Conservation (phyloP, 73 alveolate genomes). For the Strombidium stylifer region DNA sequence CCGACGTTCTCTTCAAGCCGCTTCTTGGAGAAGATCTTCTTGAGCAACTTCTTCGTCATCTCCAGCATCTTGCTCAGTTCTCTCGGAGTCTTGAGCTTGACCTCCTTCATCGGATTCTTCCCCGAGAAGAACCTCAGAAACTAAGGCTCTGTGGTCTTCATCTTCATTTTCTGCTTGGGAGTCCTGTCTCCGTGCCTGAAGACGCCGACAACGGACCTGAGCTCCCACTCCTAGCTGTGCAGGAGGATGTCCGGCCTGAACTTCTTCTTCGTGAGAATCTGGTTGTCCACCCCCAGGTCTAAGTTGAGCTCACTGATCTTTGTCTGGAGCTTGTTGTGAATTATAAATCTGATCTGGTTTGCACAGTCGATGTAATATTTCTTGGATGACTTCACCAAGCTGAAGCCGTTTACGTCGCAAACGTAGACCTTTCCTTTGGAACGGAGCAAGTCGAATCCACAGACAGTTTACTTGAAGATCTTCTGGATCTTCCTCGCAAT, state of each 20-base stretch:
- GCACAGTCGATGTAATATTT: conserved; percentile 52
- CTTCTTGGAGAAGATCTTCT: conserved; percentile 19
- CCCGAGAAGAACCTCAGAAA: conserved; percentile 77
- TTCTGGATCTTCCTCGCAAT: conserved; percentile 89
- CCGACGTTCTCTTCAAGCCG: conserved; percentile 65
- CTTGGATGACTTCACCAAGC: conserved; percentile 75
- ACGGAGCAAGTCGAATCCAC: conserved; percentile 97
- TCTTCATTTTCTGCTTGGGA: conserved; percentile 95
- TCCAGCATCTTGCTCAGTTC: conserved; percentile 69
- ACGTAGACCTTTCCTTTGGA: conserved; percentile 89
- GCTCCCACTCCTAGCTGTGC: conserved; percentile 75
- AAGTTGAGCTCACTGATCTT: no score
- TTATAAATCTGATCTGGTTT: conserved; percentile 30
- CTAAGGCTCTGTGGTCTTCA: conserved; percentile 71
- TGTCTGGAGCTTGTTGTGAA: no score
- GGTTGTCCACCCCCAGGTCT: no score
- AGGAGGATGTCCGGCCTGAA: conserved; percentile 37
- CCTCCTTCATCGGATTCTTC: conserved; percentile 65
- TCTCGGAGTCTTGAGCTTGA: conserved; percentile 70
- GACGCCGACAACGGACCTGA: conserved; percentile 95
- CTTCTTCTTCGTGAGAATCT: no score
- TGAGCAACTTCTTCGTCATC: conserved; percentile 24
- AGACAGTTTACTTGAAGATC: conserved; percentile 88
- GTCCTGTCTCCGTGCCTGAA: conserved; percentile 98
- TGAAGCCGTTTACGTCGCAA: conserved; percentile 98